Evolutionary conservation across 441 rosid genomes (phyloP), one percentile per base, ranked within the genome.

Genomic region (Arabidopsis lyrata): DNA sequence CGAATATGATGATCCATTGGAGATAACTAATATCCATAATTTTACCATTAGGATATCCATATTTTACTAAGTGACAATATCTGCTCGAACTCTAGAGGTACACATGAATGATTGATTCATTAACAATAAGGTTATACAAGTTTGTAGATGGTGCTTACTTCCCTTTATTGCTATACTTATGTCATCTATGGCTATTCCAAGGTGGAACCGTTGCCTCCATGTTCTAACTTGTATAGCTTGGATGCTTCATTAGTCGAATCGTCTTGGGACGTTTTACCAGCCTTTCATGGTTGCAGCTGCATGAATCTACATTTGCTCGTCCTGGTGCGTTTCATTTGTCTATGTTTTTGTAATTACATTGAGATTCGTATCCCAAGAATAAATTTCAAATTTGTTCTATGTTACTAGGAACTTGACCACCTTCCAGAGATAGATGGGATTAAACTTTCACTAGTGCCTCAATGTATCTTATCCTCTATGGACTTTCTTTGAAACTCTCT

Each of bases 391-490:
- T 1, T 50, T 29, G n/a, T 39, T 16, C 45, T 13, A 14, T 41
- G 5, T 48, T n/a, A 12, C 4, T 18, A 69, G 77, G 72, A 57
- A 15, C 62, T 56, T 48, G 60, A 8, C 20, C 8, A 0, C 3
- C 7, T 65, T 15, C 50, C 65, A 8, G 8, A 42, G 18, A 14
- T 12, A 24, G 31, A 64, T 3, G 32, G 5, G 31, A 34, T 73
- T 3, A 2, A 22, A 34, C 24, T 15, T 7, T 47, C 31, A 16
- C 10, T 34, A 53, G 31, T 63, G 32, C 77, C 71, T n/a, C 49
- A 24, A 6, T 64, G 70, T 64, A 29, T 65, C 13, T 0, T 10
- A n/a, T 55, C 77, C 8, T 54, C 57, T 11, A 39, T 73, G 2
- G 20, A 73, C 32, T 65, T 0, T 12, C 49, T 73, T 16, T n/a